Percentiles rank a stretch among this genome's conserved stretches.
Conservation (phyloP, 2,329 filamentous ascomycete species). For the Pseudogymnoascus sp. region DNA sequence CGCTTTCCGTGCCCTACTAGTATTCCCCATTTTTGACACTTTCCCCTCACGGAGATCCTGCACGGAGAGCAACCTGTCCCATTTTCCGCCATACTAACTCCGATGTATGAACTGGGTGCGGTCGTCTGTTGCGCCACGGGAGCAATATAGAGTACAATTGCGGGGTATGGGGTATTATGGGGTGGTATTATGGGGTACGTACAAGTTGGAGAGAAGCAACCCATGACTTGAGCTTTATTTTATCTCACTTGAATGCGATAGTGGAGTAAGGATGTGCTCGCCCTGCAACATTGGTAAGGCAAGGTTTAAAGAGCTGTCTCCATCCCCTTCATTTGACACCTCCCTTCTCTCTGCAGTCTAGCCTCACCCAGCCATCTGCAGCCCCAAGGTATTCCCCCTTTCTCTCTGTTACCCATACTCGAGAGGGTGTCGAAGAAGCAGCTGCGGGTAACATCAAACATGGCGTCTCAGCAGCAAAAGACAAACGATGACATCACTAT, state of each 20-base stretch:
- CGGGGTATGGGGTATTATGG: background rate
- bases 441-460: background rate
- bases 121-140: background rate
- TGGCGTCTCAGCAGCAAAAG: background rate
- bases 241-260: background rate
- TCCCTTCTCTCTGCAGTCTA: background rate
- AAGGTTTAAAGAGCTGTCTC: background rate
- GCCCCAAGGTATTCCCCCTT: background rate
- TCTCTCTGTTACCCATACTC: background rate
- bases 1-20: background rate
- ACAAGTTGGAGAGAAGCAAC: background rate
- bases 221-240: background rate
- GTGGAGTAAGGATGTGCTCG: background rate
- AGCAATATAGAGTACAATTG: background rate
- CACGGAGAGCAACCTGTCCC: background rate
- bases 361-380: background rate
- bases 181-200: background rate
- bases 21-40: background rate
- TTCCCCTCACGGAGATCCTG: background rate
- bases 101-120: background rate
- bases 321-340: background rate
- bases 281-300: background rate
- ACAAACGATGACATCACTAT: background rate
- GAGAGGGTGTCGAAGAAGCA: background rate
- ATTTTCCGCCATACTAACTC: background rate